Base-by-base conservation (phyloP, 2,329 filamentous ascomycete species). In the Pyrenochaeta sp. region DNA sequence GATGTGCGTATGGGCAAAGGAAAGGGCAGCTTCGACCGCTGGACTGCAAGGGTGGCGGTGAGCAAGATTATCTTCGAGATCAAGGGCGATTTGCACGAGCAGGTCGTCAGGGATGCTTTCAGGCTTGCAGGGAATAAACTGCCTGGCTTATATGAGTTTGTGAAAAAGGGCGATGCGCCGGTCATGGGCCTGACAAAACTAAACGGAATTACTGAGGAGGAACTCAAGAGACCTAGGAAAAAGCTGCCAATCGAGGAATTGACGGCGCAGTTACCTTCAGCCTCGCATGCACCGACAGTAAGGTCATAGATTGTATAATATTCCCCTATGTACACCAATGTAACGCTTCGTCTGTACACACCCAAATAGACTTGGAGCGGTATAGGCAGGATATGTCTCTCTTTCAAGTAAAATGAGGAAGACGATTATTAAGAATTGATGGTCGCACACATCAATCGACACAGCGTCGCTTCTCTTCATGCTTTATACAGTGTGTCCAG, bases 1-100 rank as follows among this genome's bases (percentile, higher is more conserved):
- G 95, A 99, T 80, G 90, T 92, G 76, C 90, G 95, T 85, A 99
- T 99, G 96, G 95, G 95, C 76, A 99, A 98, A 79, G 95, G 95
- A 79, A 99, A 99, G 77, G 95, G 95, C 66, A 90, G 89, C 58
- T 98, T 99, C 73, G 95, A 99, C 75, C 91, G 96, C 73, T 99
- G 95, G 95, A 92, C 94, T 4, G 87, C 90, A 18, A 87, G 94
- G 77, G 88, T 98, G 64, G 87, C 92, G 7, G 91, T 98, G 45
- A 97, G 90, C 78, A 91, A 95, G 75, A 87, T 99, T 43, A 82
- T 97, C 17, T 96, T 99, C 65, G 95, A 99, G 78, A 79, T 99
- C 64, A 92, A 92, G 77, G 95, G 95, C 40, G 86, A 92, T 66
- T 73, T 98, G 60, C 95, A 99, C 84, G 95, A 99, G 81, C 91